These are phyloP conservation scores for Solanum chmielewskii DNA, from an alignment of 257 asterid genomes.

Conservation along the genomic window DNA sequence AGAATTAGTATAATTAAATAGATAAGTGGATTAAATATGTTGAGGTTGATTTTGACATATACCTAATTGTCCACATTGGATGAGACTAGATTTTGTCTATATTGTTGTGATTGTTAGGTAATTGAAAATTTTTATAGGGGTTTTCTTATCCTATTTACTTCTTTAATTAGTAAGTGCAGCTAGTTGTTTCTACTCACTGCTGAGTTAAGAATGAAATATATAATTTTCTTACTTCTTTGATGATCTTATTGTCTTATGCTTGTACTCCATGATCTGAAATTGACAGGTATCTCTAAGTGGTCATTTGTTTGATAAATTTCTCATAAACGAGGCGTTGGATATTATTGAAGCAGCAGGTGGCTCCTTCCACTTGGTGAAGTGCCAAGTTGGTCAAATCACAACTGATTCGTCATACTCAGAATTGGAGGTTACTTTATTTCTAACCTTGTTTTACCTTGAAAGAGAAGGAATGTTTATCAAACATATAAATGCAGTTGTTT, in stretches of 20 bases:
- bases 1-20: neutral
- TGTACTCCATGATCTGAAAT: neutral
- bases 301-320: slow-evolving; percentile 85
- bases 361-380: slow-evolving; percentile 87
- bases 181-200: neutral
- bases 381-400: slow-evolving; percentile 85
- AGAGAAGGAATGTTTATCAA: neutral
- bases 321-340: slow-evolving; percentile 90
- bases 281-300: slow-evolving; percentile 84
- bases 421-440: slow-evolving; percentile 52
- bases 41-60: neutral
- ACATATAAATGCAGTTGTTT: neutral
- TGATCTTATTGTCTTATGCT: neutral
- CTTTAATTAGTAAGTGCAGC: neutral
- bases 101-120: neutral
- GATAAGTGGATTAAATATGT: neutral
- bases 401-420: slow-evolving; percentile 69
- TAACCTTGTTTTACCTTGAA: neutral
- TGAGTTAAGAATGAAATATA: neutral
- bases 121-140: neutral
- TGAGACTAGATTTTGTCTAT: neutral
- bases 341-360: slow-evolving; percentile 96
- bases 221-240: neutral
- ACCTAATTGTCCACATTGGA: neutral
- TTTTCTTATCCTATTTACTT: neutral